Conservation (phyloP, 1,139 yeast species). For the Yamadazyma epiphylla region DNA sequence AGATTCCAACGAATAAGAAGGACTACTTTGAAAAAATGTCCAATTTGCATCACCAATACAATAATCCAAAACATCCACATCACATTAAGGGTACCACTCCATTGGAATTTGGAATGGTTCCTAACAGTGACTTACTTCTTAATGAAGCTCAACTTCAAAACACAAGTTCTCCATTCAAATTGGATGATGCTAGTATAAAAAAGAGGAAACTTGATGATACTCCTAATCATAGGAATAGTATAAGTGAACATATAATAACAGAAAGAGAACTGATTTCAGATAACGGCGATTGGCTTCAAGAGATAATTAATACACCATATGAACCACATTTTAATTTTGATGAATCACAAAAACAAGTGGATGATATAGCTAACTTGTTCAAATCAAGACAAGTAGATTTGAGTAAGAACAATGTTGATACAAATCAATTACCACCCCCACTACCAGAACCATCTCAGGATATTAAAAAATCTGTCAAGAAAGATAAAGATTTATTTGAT, state of each 20-base stretch:
- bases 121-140: conserved; percentile 17
- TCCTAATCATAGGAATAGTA: neutral
- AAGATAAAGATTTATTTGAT: conserved; percentile 1
- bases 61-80: conserved; percentile 34
- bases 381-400: conserved; percentile 60
- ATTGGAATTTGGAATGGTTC: conserved; percentile 29
- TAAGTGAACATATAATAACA: neutral
- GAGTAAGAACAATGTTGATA: conserved; percentile 31
- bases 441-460: conserved; percentile 2
- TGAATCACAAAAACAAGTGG: conserved; percentile 33
- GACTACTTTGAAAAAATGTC: neutral
- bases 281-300: conserved; percentile 62
- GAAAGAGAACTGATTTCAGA: conserved; percentile 11
- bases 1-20: conserved; percentile 1
- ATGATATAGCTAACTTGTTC: conserved; percentile 49
- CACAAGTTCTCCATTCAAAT: neutral
- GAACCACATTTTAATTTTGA: conserved; percentile 22
- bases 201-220: conserved; percentile 5
- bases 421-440: conserved; percentile 1
- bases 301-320: conserved; percentile 61
- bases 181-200: neutral
- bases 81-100: conserved; percentile 37
- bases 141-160: conserved; percentile 2
- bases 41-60: conserved; percentile 19
- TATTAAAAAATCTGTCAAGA: neutral